Percentiles rank a stretch among this genome's conserved stretches.
phyloP scores from a whole-genome alignment of 441 rosid genomes.

The Aleurites moluccanus region DNA sequence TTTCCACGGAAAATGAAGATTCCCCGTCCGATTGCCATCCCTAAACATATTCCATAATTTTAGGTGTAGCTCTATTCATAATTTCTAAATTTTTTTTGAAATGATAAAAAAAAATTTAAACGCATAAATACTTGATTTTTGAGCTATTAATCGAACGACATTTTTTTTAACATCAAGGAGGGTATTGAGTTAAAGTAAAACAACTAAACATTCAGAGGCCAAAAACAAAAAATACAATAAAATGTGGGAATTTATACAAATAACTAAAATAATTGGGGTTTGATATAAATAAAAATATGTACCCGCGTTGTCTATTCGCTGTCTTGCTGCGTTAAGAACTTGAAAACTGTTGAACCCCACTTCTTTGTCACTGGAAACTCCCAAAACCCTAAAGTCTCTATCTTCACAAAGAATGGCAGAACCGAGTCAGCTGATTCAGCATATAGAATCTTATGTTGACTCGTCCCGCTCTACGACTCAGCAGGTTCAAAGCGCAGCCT shows the following conservation, averaged over 20 bases:
- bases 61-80: too few relatives aligned
- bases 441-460: constrained; percentile 74
- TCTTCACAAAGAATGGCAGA: constrained; percentile 42
- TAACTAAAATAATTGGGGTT: background rate
- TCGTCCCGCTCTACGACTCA: constrained; percentile 50
- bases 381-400: constrained; percentile 23
- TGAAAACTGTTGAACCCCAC: constrained; percentile 5
- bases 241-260: background rate
- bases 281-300: background rate
- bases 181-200: background rate
- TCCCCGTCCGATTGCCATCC: too few relatives aligned
- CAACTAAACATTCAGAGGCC: background rate
- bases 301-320: background rate
- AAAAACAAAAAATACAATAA: background rate
- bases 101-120: too few relatives aligned
- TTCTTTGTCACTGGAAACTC: background rate
- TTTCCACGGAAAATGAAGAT: too few relatives aligned
- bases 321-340: background rate
- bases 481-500: constrained; percentile 47
- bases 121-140: too few relatives aligned
- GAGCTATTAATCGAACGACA: too few relatives aligned
- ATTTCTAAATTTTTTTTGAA: too few relatives aligned
- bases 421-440: constrained; percentile 47
- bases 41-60: too few relatives aligned
- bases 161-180: too few relatives aligned